Base-by-base conservation (phyloP, 495 filamentous ascomycete genomes). In the Xylaria telfairii region DNA sequence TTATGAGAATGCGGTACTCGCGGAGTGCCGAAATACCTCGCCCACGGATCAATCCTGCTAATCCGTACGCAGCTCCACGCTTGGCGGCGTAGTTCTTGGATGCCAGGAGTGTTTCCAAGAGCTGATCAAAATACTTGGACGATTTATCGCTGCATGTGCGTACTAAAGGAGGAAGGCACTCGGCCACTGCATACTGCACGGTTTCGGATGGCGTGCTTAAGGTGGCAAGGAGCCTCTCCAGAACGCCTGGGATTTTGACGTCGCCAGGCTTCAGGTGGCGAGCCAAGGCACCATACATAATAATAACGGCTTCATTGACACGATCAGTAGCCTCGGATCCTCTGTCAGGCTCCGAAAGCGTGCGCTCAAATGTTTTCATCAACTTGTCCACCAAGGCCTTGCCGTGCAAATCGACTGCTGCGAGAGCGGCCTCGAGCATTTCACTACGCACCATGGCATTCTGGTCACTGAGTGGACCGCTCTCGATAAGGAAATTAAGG, bases 251-350 rank as follows among this genome's bases (percentile, higher is more conserved):
- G 51, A 98, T 86, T 68, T 96, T 93, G 64, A 87, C 81, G 77
- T 99, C 96, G 8, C 94, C 93, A 3, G 89, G 82, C 70, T 91
- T 90, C 51, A 99, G 83, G 84, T 99, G 96, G 34, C 92, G 87
- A 15, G 94, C 96, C 17, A 99, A 81, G 41, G 96, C 94, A 74
- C 96, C 96, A 75, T 98, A 99, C 71, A 99, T 90, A 67, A 99
- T 94, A 71, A 99, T 93, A 32, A 99, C 94, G 4, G 96, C 96
- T 81, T 99, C 96, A 75, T 97, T 97, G 72, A 98, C 92, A 51
- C 91, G 86, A 74, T 99, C 96, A 9, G 90, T 90, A 30, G 88
- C 88, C 72, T 92, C 88, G 4, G 91, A 92, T 21, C 89, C 90
- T 72, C 92, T 91, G 78, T 95, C 92, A 0, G 93, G 92, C 10